Evolutionary conservation across 2,329 filamentous ascomycete genomes (phyloP), one percentile per base, ranked within the genome.

Genomic region (Trichoderma harzianum): DNA sequence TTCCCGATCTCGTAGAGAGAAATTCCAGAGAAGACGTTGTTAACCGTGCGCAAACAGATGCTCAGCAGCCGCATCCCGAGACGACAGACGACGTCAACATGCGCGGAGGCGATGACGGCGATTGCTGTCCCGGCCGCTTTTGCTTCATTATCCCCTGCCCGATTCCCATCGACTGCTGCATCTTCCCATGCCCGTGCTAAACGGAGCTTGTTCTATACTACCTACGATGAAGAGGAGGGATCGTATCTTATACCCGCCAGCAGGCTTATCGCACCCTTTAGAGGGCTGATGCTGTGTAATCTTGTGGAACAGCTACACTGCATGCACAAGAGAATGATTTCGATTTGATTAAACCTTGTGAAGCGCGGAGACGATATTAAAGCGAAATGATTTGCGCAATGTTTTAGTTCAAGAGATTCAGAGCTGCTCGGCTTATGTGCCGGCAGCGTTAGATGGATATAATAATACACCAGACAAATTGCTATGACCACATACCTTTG

Each of bases 121-220:
- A 67, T 53, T 36, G 32, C 24, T 82, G 81, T 69, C 80, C 78
- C 6, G 80, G 80, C 10, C 77, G 80, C 7, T 81, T 81, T 70
- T 82, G 80, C 76, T 82, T 81, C 72, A 78, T 80, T 51, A 80
- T 82, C 36, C 80, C 80, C 4, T 82, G 80, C 64, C 80, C 79
- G 3, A 74, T 82, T n/a, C 80, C 80, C 28, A 78, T 77, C 74
- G 76, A 81, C 71, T 82, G 75, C 73, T 81, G 80, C 73, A 75
- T 80, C 43, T 73, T 79, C 68, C 77, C 76, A 10, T 76, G 76
- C 62, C 75, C 76, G 14, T 78, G 76, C 70, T 78, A 75, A 68
- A 64, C 57, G 18, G 47, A 24, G 21, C 11, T 12, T 53, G 3
- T 43, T 47, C 14, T 21, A 7, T n/a, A 43, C 14, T 21, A 7